Base-by-base conservation (phyloP, 2,329 filamentous ascomycete species). In the Sarocladium kiliense region DNA sequence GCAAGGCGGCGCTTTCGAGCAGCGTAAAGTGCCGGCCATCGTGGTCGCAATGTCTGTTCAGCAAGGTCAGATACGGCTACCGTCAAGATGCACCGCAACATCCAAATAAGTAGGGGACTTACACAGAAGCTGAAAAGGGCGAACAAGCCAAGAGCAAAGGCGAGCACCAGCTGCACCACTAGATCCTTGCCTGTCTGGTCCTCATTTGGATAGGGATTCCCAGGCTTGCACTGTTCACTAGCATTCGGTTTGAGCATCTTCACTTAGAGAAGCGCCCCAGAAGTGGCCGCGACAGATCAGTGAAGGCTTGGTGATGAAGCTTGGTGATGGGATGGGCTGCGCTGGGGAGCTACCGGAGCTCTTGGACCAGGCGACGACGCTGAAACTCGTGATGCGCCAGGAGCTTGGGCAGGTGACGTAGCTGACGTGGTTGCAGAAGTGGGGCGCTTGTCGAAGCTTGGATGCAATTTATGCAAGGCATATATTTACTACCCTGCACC, bases 11-110 rank as follows among this genome's bases (percentile, higher is more conserved):
- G 86, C 72, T 92, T 94, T 56, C 94, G 85, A 47, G 94, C 94
- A 30, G 91, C 87, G 69, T 97, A 99, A 1, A 99, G 80, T 21
- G 86, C 81, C 50, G 89, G 88, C 94, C 94, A 99, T 84, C 91
- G 85, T 60, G 92, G 91, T 50, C 94, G 87, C 25, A 99, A 77
- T 49, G 91, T 76, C 89, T 94, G 65, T 18, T 12, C 3, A n/a
- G 3, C 11, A 41, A 45, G 2, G 56, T 54, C 32, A n/a, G 57
- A 74, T 36, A 74, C 16, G 41, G 41, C 16, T 9, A 12, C 7
- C 6, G 11, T 23, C 10, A 65, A 54, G 57, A 34, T 10, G 37
- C 26, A 39, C 6, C 45, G 25, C 12, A 19, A 55, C 12, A n/a
- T 6, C 11, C 30, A 30, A 12, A 42, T 32, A 18, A 54, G 23